phyloP scores from a whole-genome alignment of 345 rosid genomes.

The Sonneratia alba region DNA sequence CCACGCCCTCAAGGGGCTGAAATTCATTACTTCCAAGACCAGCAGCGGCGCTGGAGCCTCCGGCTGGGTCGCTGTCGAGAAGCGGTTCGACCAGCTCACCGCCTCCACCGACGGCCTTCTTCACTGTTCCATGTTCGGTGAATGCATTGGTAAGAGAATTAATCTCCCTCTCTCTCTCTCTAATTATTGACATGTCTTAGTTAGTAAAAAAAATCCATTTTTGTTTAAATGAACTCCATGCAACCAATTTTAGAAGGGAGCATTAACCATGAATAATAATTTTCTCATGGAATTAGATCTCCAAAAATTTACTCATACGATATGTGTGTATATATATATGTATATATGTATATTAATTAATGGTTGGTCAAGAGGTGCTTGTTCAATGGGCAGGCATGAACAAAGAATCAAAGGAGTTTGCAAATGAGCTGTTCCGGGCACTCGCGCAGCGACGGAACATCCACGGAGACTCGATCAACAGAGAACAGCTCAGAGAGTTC shows the following conservation, averaged over 20 bases:
- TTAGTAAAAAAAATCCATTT: neutral
- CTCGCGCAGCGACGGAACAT: conserved; percentile 58
- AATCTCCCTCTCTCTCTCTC: neutral
- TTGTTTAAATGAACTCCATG: neutral
- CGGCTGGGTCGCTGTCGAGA: conserved; percentile 65
- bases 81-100: conserved; percentile 50
- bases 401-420: conserved; percentile 79
- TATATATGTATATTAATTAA: neutral
- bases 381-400: conserved; percentile 48
- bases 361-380: too few relatives aligned
- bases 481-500: conserved; percentile 49
- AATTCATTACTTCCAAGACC: conserved; percentile 62
- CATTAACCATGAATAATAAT: too few relatives aligned
- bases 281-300: neutral
- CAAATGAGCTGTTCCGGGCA: conserved; percentile 62
- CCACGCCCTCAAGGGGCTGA: conserved; percentile 77
- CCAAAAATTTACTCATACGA: neutral
- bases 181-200: neutral
- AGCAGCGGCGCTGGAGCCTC: conserved; percentile 23
- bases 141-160: conserved; percentile 54
- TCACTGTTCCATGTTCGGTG: conserved; percentile 53
- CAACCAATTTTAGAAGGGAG: neutral
- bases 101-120: conserved; percentile 43
- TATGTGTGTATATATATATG: too few relatives aligned
- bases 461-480: conserved; percentile 52